A percentile compares a stretch with the other conserved stretches of the same genome.
Conservation (phyloP, 2,329 filamentous ascomycete genomes). For the Alternaria consortialis region DNA sequence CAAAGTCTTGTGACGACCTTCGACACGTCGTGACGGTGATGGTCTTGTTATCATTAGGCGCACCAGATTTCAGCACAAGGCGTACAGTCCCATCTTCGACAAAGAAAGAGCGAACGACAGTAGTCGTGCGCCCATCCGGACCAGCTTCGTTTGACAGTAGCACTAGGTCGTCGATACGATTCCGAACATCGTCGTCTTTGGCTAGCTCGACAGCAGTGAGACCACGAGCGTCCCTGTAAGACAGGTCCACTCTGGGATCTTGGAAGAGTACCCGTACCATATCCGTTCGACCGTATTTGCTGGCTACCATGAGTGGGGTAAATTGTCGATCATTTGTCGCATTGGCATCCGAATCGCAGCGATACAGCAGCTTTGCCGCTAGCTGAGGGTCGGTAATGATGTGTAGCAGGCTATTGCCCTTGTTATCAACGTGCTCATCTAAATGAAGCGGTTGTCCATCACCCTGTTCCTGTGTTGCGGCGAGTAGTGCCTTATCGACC, state of each 20-base stretch:
- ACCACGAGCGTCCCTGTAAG: slow-evolving; percentile 83
- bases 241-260: slow-evolving; percentile 85
- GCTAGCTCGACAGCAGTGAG: slow-evolving; percentile 95
- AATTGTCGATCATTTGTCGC: slow-evolving; percentile 94
- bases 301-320: slow-evolving; percentile 96
- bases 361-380: slow-evolving; percentile 76
- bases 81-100: slow-evolving; percentile 95
- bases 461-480: slow-evolving; percentile 76
- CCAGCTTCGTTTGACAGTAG: slow-evolving; percentile 74
- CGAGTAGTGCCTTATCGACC: slow-evolving; percentile 81
- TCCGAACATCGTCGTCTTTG: slow-evolving; percentile 96
- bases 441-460: slow-evolving; percentile 85
- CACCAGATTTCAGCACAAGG: slow-evolving; percentile 92
- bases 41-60: slow-evolving; percentile 79
- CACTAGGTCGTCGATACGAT: slow-evolving; percentile 93
- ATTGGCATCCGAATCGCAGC: slow-evolving; percentile 95
- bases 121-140: slow-evolving; percentile 83
- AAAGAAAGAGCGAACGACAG: slow-evolving; percentile 94
- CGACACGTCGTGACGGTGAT: slow-evolving; percentile 96
- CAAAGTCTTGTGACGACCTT: slow-evolving; percentile 86
- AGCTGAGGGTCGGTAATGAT: slow-evolving; percentile 88
- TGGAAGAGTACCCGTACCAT: slow-evolving; percentile 89
- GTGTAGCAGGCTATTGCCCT: slow-evolving; percentile 95
- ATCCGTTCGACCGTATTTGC: slow-evolving; percentile 95
- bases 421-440: slow-evolving; percentile 90